Percentiles rank a stretch among this genome's conserved stretches.
Evolutionary conservation across 768 basidiomycete genomes (phyloP).

Genomic region (Phaeotremella fagi): DNA sequence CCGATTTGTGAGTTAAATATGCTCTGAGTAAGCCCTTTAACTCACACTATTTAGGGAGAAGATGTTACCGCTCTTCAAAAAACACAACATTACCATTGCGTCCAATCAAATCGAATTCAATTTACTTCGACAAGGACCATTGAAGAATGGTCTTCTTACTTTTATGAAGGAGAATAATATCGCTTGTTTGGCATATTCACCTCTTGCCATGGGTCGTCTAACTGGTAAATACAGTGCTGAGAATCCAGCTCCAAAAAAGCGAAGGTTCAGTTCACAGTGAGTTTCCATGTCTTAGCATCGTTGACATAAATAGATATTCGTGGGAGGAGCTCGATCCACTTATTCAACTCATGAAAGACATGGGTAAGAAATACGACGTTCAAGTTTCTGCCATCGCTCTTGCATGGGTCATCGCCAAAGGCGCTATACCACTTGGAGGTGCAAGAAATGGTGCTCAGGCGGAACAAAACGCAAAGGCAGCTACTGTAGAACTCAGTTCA

Average conservation of each 20-base stretch:
- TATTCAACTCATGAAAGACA: conserved; percentile 30
- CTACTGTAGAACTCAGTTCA: conserved; percentile 31
- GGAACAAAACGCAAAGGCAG: conserved; percentile 42
- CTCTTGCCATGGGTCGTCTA: conserved; percentile 46
- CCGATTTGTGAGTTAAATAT: conserved; percentile 34
- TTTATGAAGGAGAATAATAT: conserved; percentile 45
- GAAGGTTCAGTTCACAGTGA: conserved; percentile 28
- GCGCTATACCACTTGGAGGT: conserved; percentile 46
- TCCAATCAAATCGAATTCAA: conserved; percentile 48
- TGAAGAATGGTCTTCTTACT: conserved; percentile 40
- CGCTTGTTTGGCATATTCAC: conserved; percentile 45
- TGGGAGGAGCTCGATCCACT: conserved; percentile 46
- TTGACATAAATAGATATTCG: conserved; percentile 15
- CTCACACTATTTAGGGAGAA: conserved; percentile 21
- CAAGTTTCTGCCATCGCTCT: conserved; percentile 45
- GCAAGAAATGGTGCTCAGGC: conserved; percentile 45
- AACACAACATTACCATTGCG: conserved; percentile 39
- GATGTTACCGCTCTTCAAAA: conserved; percentile 33
- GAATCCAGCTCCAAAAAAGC: conserved; percentile 39
- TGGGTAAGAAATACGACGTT: conserved; percentile 40
- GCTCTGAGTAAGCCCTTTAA: background rate
- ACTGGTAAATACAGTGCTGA: conserved; percentile 45
- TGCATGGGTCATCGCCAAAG: conserved; percentile 48
- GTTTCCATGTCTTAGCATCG: conserved; percentile 3
- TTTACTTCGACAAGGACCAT: conserved; percentile 39